These are phyloP conservation scores for Annona squamosa DNA, from an alignment of 164 flowering plant genomes.

Conservation along the genomic window DNA sequence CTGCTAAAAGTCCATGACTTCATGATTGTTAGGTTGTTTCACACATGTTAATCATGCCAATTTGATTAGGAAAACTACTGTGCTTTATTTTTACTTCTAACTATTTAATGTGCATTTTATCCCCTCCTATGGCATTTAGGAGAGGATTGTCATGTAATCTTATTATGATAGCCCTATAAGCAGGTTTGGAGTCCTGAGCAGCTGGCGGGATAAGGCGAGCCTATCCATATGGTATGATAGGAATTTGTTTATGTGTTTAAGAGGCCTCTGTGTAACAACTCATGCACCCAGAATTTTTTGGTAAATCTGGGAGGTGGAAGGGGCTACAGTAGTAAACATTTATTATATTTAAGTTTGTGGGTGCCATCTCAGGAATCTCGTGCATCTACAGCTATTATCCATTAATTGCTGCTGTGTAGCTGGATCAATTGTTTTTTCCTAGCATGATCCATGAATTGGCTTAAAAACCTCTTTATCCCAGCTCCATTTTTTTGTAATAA, in stretches of 20 bases:
- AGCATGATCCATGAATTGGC: too few relatives aligned
- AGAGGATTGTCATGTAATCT: conserved; percentile 34
- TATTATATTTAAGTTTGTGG: conserved; percentile 11
- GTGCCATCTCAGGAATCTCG: conserved; percentile 8
- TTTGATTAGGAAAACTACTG: background rate
- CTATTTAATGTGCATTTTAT: conserved; percentile 24
- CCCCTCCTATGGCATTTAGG: conserved; percentile 35
- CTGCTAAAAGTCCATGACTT: too few relatives aligned
- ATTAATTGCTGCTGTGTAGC: too few relatives aligned
- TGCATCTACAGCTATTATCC: background rate
- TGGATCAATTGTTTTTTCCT: too few relatives aligned
- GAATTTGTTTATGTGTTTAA: conserved; percentile 43
- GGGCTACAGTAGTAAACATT: conserved; percentile 2
- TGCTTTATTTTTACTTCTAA: conserved; percentile 10
- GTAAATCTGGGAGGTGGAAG: conserved; percentile 15
- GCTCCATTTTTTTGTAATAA: too few relatives aligned
- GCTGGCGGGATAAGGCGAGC: conserved; percentile 26
- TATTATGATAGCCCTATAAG: conserved; percentile 60
- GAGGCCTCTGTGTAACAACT: conserved; percentile 24
- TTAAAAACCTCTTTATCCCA: too few relatives aligned
- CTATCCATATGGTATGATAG: conserved; percentile 45
- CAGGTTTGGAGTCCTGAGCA: conserved; percentile 60
- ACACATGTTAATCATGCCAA: background rate
- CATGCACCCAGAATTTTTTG: conserved; percentile 12
- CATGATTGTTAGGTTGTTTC: too few relatives aligned